Percentiles rank a stretch among this genome's conserved stretches.
These are phyloP conservation scores for Capronia americana DNA, from an alignment of 2,329 filamentous ascomycete species.

Conservation along the genomic window DNA sequence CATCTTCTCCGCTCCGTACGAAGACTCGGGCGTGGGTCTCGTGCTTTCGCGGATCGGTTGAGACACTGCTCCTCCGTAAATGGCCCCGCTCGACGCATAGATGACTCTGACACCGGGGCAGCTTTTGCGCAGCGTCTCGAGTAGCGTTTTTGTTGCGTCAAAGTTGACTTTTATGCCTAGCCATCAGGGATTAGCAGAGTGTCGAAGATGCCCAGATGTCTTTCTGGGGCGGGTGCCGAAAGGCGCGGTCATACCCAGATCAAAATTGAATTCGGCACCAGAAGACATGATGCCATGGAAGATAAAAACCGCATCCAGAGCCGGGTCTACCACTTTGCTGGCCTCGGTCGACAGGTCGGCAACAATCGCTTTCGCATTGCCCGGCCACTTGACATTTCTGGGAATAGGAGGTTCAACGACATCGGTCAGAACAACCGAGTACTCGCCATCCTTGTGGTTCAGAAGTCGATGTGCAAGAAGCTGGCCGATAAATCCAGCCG, in stretches of 20 bases:
- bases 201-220: too few relatives aligned
- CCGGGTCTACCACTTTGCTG: conserved; percentile 42
- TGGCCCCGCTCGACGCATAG: conserved; percentile 66
- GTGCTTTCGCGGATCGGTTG: conserved; percentile 57
- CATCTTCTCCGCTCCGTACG: conserved; percentile 68
- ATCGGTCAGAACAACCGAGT: neutral
- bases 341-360: neutral
- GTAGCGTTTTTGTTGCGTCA: conserved; percentile 61
- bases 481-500: conserved; percentile 68
- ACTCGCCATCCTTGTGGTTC: neutral
- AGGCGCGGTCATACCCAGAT: conserved; percentile 44
- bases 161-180: conserved; percentile 64
- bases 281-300: conserved; percentile 72
- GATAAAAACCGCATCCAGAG: conserved; percentile 61
- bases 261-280: conserved; percentile 65
- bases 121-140: conserved; percentile 58
- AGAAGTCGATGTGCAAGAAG: conserved; percentile 62
- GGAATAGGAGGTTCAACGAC: neutral
- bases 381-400: neutral
- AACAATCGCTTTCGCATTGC: neutral
- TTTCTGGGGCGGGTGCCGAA: too few relatives aligned
- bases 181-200: too few relatives aligned
- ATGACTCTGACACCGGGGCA: conserved; percentile 63
- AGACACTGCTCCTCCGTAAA: conserved; percentile 64
- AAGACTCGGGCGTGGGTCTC: conserved; percentile 64